Base-by-base conservation (phyloP, 345 rosid species). In the Pugionium cornutum region DNA sequence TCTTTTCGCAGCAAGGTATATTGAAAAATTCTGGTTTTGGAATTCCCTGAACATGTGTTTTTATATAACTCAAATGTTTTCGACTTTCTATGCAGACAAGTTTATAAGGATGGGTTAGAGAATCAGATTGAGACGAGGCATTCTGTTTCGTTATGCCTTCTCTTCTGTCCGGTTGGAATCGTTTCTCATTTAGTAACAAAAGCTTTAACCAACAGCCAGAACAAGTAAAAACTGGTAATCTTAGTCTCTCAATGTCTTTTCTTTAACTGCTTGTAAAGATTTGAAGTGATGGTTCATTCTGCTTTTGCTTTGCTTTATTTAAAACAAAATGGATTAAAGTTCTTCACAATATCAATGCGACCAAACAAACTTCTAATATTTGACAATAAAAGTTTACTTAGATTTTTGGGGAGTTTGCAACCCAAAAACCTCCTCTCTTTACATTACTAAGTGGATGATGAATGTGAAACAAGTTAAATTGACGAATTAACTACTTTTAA, bases 1-100 rank as follows among this genome's bases (percentile, higher is more conserved):
- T 81, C 99, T 89, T 64, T 94, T 83, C 32, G 96, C 99, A 7
- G 99, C 99, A 44, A 85, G 97, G 96, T 92, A 47, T 37, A 29
- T 56, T 25, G 37, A 40, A 40, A 39, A 29, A 25, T 26, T 30
- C 6, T 1, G 4, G 4, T 4, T 42, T 34, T 35, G 41, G 25
- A 63, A 8, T 37, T 41, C 30, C 39, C 34, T 30, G 35, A 3
- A 50, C 7, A 4, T 41, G 65, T 57, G 6, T 3, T 4, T 34
- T 11, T n/a, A 25, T 31, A 47, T 33, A 40, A 11, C 2, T 36
- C 41, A 37, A 8, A 41, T 75, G 77, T 58, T 28, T 18, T 42
- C 46, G 7, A 9, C 41, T 49, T 40, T 47, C 39, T 51, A 1
- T 76, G 46, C 84, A 92, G 98, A 80, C 96, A 89, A 76, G 89